Percentiles rank a stretch among this genome's conserved stretches.
phyloP scores from a whole-genome alignment of 805 yeast genomes.

The Kodamaea sagamina region DNA sequence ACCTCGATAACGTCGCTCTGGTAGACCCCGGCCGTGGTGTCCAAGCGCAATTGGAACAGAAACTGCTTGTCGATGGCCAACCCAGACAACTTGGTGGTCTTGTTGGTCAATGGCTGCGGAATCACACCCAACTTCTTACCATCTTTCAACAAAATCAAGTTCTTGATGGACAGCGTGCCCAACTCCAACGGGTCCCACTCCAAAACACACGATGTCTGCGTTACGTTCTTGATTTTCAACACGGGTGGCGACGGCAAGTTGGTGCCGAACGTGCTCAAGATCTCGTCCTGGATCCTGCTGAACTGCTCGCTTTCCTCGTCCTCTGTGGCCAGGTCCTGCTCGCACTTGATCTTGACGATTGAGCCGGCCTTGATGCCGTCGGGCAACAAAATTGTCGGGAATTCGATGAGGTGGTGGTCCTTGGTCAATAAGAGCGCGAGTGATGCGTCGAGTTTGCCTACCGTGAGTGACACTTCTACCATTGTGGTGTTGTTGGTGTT shows the following conservation, averaged over 20 bases:
- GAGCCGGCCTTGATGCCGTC: constrained; percentile 91
- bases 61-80: constrained; percentile 83
- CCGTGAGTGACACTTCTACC: constrained; percentile 92
- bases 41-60: constrained; percentile 74
- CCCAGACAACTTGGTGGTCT: constrained; percentile 87
- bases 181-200: constrained; percentile 89
- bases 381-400: constrained; percentile 92
- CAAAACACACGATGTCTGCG: constrained; percentile 92
- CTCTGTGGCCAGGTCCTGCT: constrained; percentile 72
- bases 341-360: constrained; percentile 81
- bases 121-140: constrained; percentile 73
- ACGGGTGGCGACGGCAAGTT: constrained; percentile 71
- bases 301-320: constrained; percentile 58
- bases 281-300: constrained; percentile 67
- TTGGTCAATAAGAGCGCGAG: constrained; percentile 85
- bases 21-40: constrained; percentile 88
- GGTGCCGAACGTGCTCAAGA: constrained; percentile 70
- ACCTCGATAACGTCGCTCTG: constrained; percentile 67
- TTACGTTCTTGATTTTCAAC: constrained; percentile 69
- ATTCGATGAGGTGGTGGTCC: constrained; percentile 92
- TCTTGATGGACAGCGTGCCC: constrained; percentile 79
- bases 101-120: constrained; percentile 77
- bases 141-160: constrained; percentile 76
- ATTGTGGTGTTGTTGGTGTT: constrained; percentile 30
- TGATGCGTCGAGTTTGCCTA: constrained; percentile 94